Conservation (phyloP, 2,329 filamentous ascomycete species). For the Clonostachys solani region DNA sequence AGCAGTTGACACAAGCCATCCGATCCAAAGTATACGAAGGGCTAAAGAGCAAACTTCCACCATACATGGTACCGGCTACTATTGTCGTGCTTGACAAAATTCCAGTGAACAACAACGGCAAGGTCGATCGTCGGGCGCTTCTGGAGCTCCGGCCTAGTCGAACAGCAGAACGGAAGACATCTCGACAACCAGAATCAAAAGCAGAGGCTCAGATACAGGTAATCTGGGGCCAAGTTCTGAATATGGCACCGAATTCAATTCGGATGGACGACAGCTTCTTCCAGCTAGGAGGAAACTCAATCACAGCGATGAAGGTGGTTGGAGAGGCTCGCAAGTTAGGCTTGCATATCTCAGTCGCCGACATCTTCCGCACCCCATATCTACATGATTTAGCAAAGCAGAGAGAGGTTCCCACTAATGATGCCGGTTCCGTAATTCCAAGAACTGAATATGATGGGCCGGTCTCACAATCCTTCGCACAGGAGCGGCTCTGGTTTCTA, state of each 20-base stretch:
- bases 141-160: background rate
- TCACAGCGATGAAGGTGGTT: slow-evolving; percentile 33
- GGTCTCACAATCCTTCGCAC: slow-evolving; percentile 10
- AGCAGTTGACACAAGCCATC: slow-evolving; percentile 2
- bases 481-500: slow-evolving; percentile 7
- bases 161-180: background rate
- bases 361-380: background rate
- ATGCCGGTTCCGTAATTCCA: no score
- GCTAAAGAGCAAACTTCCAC: slow-evolving; percentile 5
- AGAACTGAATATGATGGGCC: background rate
- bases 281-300: slow-evolving; percentile 40
- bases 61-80: slow-evolving; percentile 7
- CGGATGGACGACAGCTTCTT: slow-evolving; percentile 41
- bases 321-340: slow-evolving; percentile 14
- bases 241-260: slow-evolving; percentile 21
- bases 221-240: slow-evolving; percentile 29
- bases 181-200: background rate
- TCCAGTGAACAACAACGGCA: slow-evolving; percentile 32
- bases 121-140: slow-evolving; percentile 35
- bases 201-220: slow-evolving; percentile 13
- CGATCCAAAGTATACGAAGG: background rate
- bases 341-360: background rate
- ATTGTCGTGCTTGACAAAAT: slow-evolving; percentile 6
- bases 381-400: slow-evolving; percentile 12
- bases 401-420: slow-evolving; percentile 3